These are phyloP conservation scores for Phlegmacium glaucopus DNA, from an alignment of 768 basidiomycete species.

Conservation along the genomic window DNA sequence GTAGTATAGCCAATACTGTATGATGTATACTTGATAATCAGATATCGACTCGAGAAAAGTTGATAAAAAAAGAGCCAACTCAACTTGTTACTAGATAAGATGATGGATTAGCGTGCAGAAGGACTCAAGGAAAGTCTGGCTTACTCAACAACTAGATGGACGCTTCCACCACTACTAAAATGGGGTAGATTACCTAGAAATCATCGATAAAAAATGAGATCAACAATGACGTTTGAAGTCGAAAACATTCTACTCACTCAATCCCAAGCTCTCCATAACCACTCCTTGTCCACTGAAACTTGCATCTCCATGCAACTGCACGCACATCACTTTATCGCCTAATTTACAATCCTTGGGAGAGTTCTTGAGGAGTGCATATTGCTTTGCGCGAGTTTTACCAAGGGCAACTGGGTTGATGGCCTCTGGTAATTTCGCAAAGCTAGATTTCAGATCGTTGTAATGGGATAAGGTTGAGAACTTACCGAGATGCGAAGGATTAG, in stretches of 20 bases:
- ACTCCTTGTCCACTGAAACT: constrained; percentile 90
- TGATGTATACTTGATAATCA: constrained; percentile 1
- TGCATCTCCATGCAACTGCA: constrained; percentile 90
- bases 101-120: background rate
- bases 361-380: constrained; percentile 73
- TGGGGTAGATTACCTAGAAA: constrained; percentile 78
- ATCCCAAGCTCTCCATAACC: constrained; percentile 82
- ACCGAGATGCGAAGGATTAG: constrained; percentile 80
- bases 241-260: too few species aligned
- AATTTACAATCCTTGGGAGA: constrained; percentile 51
- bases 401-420: constrained; percentile 86
- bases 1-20: constrained; percentile 89
- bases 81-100: constrained; percentile 52
- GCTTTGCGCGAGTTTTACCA: constrained; percentile 89
- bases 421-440: constrained; percentile 42
- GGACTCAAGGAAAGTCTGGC: constrained; percentile 20
- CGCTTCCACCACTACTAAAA: constrained; percentile 86
- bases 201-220: background rate
- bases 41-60: background rate
- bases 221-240: background rate
- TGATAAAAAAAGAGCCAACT: constrained; percentile 8
- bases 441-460: background rate
- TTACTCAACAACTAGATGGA: constrained; percentile 90
- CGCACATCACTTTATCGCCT: constrained; percentile 78
- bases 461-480: constrained; percentile 8